phyloP scores from a whole-genome alignment of 2,329 filamentous ascomycete genomes.

The Claviceps capensis region DNA sequence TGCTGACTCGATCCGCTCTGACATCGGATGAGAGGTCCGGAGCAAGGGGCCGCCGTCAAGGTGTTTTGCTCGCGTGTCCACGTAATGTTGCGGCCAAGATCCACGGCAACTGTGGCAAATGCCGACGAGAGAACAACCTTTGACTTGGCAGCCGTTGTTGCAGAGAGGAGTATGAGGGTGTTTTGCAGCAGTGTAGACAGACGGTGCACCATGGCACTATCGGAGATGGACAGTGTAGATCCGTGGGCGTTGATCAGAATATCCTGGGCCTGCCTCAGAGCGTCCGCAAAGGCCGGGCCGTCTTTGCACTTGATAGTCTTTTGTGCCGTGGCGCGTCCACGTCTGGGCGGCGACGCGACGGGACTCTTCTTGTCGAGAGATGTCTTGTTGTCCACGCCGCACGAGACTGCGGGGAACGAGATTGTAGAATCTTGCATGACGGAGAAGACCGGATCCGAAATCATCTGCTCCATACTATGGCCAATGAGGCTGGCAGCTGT shows the following conservation, averaged over 20 bases:
- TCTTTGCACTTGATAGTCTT: conserved; percentile 18
- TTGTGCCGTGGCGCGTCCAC: conserved; percentile 12
- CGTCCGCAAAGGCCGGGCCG: conserved; percentile 37
- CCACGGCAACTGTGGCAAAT: conserved; percentile 49
- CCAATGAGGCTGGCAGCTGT: conserved; percentile 55
- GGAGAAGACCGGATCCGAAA: conserved; percentile 71
- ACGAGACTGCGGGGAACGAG: conserved; percentile 59
- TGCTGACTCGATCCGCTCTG: not conserved
- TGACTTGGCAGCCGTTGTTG: conserved; percentile 36
- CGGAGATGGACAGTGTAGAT: conserved; percentile 36
- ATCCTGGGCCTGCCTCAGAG: conserved; percentile 51
- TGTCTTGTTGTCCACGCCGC: conserved; percentile 29
- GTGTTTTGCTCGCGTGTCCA: conserved; percentile 51
- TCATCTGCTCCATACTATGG: conserved; percentile 58
- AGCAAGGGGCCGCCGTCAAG: conserved; percentile 11
- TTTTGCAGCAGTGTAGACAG: conserved; percentile 51
- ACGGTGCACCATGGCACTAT: conserved; percentile 47
- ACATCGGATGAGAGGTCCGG: conserved; percentile 22
- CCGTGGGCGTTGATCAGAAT: conserved; percentile 50
- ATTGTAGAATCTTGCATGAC: conserved; percentile 87
- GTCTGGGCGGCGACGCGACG: conserved; percentile 23
- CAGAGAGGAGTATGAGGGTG: conserved; percentile 51
- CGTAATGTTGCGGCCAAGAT: conserved; percentile 56
- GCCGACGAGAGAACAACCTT: conserved; percentile 35
- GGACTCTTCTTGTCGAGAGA: conserved; percentile 22